These are phyloP conservation scores for Colletotrichum sp. DNA, from an alignment of 2,329 filamentous ascomycete genomes.

Conservation along the genomic window DNA sequence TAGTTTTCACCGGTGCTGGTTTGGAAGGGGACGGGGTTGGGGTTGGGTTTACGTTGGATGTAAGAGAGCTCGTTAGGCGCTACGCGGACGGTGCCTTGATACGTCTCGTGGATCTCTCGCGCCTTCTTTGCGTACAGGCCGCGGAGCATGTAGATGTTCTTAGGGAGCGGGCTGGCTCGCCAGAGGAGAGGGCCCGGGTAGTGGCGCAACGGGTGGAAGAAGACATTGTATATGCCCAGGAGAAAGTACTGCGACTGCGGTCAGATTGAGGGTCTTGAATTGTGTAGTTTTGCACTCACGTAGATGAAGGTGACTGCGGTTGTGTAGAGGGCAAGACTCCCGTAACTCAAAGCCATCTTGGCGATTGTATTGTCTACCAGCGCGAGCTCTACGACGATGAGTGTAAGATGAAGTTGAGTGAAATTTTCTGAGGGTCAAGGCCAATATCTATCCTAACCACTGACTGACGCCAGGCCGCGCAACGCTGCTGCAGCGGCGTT, in stretches of 20 bases:
- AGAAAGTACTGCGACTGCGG: background rate
- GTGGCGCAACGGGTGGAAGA: slow-evolving; percentile 35
- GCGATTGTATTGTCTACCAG: background rate
- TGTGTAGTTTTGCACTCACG: background rate
- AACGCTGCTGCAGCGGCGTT: background rate
- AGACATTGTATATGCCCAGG: slow-evolving; percentile 33
- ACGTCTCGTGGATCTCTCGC: slow-evolving; percentile 23
- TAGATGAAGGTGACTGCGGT: background rate
- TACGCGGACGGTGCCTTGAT: slow-evolving; percentile 41
- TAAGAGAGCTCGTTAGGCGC: slow-evolving; percentile 45
- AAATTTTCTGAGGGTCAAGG: background rate
- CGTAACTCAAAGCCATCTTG: background rate
- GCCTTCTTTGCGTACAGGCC: slow-evolving; percentile 8
- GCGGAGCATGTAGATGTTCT: background rate
- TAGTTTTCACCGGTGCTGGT: background rate
- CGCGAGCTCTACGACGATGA: background rate
- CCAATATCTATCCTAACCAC: background rate
- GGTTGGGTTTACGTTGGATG: slow-evolving; percentile 13
- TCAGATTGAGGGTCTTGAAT: background rate
- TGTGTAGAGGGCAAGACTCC: background rate
- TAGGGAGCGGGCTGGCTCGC: slow-evolving; percentile 11
- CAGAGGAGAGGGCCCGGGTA: slow-evolving; percentile 32
- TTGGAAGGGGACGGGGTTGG: background rate
- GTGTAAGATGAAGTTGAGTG: background rate
- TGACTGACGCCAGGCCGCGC: background rate